These are phyloP conservation scores for Ilex asprella DNA, from an alignment of 257 asterid genomes.

Conservation along the genomic window DNA sequence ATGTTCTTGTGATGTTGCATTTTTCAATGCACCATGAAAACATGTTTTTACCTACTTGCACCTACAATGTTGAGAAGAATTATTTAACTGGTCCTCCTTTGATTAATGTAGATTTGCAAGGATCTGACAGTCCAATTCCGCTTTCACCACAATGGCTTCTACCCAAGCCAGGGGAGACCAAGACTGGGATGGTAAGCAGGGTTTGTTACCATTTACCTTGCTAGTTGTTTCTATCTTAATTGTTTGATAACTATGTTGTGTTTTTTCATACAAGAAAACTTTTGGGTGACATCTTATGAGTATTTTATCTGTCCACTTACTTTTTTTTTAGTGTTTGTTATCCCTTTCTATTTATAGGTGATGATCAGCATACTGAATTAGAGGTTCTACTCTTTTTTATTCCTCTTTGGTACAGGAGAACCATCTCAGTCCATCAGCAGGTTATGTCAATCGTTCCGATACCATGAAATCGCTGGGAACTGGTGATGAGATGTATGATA, in stretches of 20 bases:
- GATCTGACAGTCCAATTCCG: slow-evolving; percentile 64
- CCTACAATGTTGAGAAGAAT: background rate
- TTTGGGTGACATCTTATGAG: too few species aligned
- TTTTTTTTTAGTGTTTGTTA: too few species aligned
- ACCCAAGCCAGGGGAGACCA: slow-evolving; percentile 76
- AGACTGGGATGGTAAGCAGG: slow-evolving; percentile 54
- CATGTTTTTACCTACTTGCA: too few species aligned
- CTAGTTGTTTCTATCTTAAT: slow-evolving; percentile 5
- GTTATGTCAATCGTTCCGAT: slow-evolving; percentile 38
- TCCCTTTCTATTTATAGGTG: too few species aligned
- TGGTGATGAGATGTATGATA: slow-evolving; percentile 45
- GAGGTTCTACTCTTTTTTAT: too few species aligned
- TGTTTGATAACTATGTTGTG: background rate
- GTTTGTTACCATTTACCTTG: slow-evolving; percentile 31
- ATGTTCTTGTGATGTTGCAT: too few species aligned
- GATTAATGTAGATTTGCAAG: slow-evolving; percentile 54
- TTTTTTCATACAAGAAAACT: slow-evolving; percentile 17
- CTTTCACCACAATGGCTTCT: slow-evolving; percentile 98
- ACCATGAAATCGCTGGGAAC: slow-evolving; percentile 41
- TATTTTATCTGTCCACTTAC: too few species aligned
- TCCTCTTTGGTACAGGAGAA: slow-evolving; percentile 28
- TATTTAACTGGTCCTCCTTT: slow-evolving; percentile 5
- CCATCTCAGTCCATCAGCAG: slow-evolving; percentile 37
- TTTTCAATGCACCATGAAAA: too few species aligned
- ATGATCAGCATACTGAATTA: too few species aligned